A percentile compares a stretch with the other conserved stretches of the same genome.
Evolutionary conservation across 257 asterid species (phyloP).

Genomic region (Solanum sparsipilum): DNA sequence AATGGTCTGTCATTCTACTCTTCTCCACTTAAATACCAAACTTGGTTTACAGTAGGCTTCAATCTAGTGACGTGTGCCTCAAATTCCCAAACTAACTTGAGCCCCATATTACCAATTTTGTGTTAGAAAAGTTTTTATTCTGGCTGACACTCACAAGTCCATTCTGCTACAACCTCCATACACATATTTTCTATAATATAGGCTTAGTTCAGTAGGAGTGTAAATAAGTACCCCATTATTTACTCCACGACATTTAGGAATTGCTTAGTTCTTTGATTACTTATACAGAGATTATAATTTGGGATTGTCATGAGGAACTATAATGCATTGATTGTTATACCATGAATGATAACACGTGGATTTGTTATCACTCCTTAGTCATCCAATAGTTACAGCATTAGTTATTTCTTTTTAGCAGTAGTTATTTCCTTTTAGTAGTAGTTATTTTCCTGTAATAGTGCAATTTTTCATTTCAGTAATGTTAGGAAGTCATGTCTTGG

Average conservation of each 20-base stretch:
- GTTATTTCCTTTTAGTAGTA: no score
- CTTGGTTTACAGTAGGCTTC: background rate
- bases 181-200: background rate
- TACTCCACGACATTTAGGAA: background rate
- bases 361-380: no score
- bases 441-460: no score
- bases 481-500: no score
- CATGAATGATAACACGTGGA: background rate
- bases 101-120: background rate
- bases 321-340: background rate
- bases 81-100: background rate
- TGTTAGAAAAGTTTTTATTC: background rate
- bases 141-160: background rate
- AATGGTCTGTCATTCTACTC: background rate
- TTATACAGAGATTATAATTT: background rate
- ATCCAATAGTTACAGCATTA: no score
- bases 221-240: background rate
- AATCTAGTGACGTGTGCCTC: background rate
- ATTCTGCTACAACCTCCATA: background rate
- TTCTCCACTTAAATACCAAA: background rate
- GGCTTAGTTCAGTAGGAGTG: background rate
- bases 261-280: background rate
- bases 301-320: background rate
- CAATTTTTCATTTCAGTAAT: no score
- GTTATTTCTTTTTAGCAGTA: no score